Conservation (phyloP, 1,139 yeast species). For the Candida sojae region DNA sequence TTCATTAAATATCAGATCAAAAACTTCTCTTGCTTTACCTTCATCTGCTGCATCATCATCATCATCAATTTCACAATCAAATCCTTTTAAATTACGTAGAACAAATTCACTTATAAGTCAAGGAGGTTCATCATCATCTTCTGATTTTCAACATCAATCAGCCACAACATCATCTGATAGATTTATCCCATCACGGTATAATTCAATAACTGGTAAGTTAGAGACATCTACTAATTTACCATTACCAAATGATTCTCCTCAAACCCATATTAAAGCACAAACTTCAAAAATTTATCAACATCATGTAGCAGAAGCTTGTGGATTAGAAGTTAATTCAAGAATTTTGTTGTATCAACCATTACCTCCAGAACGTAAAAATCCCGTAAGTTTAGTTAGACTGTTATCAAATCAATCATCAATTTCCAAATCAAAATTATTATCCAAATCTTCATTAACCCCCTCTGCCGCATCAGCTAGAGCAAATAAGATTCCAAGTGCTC, state of each 20-base stretch:
- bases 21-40: slow-evolving; percentile 11
- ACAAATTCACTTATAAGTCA: slow-evolving; percentile 35
- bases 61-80: slow-evolving; percentile 12
- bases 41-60: slow-evolving; percentile 5
- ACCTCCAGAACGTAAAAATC: slow-evolving; percentile 73
- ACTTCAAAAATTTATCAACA: slow-evolving; percentile 73
- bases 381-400: slow-evolving; percentile 49
- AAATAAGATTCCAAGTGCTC: slow-evolving; percentile 81
- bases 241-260: slow-evolving; percentile 48
- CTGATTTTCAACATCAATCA: slow-evolving; percentile 24
- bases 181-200: slow-evolving; percentile 49
- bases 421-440: slow-evolving; percentile 18
- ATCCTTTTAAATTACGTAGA: slow-evolving; percentile 30
- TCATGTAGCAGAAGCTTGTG: slow-evolving; percentile 94
- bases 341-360: slow-evolving; percentile 84
- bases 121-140: slow-evolving; percentile 24
- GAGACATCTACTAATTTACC: slow-evolving; percentile 32
- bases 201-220: slow-evolving; percentile 42
- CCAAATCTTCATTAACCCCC: slow-evolving; percentile 34
- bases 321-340: slow-evolving; percentile 79
- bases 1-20: slow-evolving; percentile 12
- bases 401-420: slow-evolving; percentile 24
- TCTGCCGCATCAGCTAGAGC: slow-evolving; percentile 55
- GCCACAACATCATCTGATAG: slow-evolving; percentile 34
- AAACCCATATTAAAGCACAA: slow-evolving; percentile 65